A percentile compares a stretch with the other conserved stretches of the same genome.
Conservation (phyloP, 1,139 yeast species). For the Hansenula sp. region DNA sequence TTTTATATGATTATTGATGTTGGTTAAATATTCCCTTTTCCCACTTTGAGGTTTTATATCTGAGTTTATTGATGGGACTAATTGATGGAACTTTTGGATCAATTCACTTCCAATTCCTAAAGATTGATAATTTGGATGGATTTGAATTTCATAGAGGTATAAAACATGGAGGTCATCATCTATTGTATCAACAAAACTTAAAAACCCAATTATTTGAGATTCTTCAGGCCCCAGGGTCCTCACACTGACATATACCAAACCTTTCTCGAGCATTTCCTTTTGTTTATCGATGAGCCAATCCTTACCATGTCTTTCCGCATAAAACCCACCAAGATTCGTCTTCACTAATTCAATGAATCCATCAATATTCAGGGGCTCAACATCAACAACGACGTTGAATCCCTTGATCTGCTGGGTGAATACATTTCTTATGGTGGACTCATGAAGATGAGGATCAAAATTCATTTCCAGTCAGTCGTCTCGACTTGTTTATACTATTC, state of each 20-base stretch:
- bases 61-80: background rate
- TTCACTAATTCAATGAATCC: background rate
- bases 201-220: constrained; percentile 33
- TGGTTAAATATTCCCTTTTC: no score
- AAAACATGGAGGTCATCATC: constrained; percentile 30
- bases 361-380: background rate
- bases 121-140: constrained; percentile 16
- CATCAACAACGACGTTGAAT: background rate
- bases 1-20: constrained; percentile 5
- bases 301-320: constrained; percentile 29
- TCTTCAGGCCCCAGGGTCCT: constrained; percentile 19
- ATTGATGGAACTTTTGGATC: constrained; percentile 5
- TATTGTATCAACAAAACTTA: constrained; percentile 36
- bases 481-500: no score
- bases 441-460: background rate
- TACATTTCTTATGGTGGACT: background rate
- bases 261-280: constrained; percentile 41
- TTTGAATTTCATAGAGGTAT: constrained; percentile 52
- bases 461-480: no score
- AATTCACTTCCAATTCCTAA: constrained; percentile 6
- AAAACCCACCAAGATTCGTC: background rate
- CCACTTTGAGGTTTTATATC: no score
- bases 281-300: constrained; percentile 41
- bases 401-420: background rate
- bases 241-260: constrained; percentile 35